Percentiles rank a stretch among this genome's conserved stretches.
Evolutionary conservation across 495 filamentous ascomycete genomes (phyloP).

Genomic region (Xylaria castorea): DNA sequence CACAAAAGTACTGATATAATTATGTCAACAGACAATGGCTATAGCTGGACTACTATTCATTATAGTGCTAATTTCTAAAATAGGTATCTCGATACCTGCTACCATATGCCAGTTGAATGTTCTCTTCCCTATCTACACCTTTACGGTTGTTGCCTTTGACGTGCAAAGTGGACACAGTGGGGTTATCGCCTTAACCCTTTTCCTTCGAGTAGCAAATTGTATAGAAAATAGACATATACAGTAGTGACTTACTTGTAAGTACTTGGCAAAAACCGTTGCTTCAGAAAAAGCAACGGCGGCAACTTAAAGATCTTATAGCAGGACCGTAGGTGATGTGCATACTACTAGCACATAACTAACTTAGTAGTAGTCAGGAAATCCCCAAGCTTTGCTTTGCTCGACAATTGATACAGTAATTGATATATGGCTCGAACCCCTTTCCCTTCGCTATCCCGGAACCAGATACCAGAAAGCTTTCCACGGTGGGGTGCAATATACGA

Average conservation of each 20-base stretch:
- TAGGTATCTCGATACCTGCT: not conserved
- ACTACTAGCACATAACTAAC: too few relatives aligned
- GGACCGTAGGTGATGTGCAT: not conserved
- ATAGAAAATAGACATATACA: not conserved
- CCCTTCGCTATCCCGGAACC: conserved; percentile 10
- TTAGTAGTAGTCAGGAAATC: not conserved
- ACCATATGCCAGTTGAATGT: not conserved
- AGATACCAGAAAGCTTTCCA: conserved; percentile 1
- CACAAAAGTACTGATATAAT: not conserved
- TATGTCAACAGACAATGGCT: not conserved
- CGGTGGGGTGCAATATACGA: conserved; percentile 21
- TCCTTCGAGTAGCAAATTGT: not conserved
- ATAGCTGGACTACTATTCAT: not conserved
- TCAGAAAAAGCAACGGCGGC: not conserved
- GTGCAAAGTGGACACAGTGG: not conserved
- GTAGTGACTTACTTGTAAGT: not conserved
- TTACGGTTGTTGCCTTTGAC: not conserved
- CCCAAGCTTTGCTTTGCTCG: too few relatives aligned
- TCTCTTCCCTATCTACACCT: not conserved
- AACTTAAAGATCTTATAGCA: not conserved
- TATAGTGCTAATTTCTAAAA: not conserved
- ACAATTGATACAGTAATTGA: too few relatives aligned
- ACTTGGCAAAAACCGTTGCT: conserved; percentile 5
- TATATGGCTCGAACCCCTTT: conserved; percentile 19
- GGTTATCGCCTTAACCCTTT: not conserved